Percentiles rank a stretch among this genome's conserved stretches.
These are phyloP conservation scores for Monilinia fructigena DNA, from an alignment of 2,329 filamentous ascomycete genomes.

Conservation along the genomic window DNA sequence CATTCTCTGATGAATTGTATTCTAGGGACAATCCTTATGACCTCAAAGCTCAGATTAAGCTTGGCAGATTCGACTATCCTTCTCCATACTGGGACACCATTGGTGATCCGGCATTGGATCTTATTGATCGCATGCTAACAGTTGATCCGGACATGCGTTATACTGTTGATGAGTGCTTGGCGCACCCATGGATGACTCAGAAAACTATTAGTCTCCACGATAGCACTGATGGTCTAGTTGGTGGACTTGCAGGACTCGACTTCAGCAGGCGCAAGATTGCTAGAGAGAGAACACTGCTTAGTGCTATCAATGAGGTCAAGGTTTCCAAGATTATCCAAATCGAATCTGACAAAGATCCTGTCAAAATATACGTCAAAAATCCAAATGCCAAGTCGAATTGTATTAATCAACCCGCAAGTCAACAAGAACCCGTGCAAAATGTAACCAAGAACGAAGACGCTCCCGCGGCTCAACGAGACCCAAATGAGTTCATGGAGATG, in stretches of 20 bases:
- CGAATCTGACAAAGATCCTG: constrained; percentile 52
- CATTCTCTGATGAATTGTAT: constrained; percentile 92
- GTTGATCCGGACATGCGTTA: constrained; percentile 81
- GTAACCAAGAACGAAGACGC: constrained; percentile 55
- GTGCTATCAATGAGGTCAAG: constrained; percentile 74
- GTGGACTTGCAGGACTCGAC: constrained; percentile 78
- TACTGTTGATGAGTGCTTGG: constrained; percentile 84
- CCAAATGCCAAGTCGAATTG: constrained; percentile 46
- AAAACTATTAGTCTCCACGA: constrained; percentile 64
- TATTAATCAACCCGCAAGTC: constrained; percentile 43
- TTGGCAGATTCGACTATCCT: constrained; percentile 87
- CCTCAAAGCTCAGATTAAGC: constrained; percentile 84
- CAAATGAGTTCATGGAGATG: constrained; percentile 77
- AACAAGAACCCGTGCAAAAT: constrained; percentile 24
- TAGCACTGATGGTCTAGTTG: constrained; percentile 88
- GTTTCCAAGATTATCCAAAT: constrained; percentile 58
- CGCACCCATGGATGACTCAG: constrained; percentile 84
- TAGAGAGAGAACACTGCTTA: constrained; percentile 82
- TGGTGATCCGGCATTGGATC: constrained; percentile 79
- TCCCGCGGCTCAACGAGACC: constrained; percentile 65
- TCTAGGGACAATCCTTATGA: constrained; percentile 79
- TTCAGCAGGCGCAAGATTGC: constrained; percentile 77
- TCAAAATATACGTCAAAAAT: constrained; percentile 78
- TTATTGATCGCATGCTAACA: constrained; percentile 93
- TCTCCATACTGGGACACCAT: constrained; percentile 94